Evolutionary conservation across 2,329 filamentous ascomycete species (phyloP).

Genomic region (Cadophora luteo-olivacea): DNA sequence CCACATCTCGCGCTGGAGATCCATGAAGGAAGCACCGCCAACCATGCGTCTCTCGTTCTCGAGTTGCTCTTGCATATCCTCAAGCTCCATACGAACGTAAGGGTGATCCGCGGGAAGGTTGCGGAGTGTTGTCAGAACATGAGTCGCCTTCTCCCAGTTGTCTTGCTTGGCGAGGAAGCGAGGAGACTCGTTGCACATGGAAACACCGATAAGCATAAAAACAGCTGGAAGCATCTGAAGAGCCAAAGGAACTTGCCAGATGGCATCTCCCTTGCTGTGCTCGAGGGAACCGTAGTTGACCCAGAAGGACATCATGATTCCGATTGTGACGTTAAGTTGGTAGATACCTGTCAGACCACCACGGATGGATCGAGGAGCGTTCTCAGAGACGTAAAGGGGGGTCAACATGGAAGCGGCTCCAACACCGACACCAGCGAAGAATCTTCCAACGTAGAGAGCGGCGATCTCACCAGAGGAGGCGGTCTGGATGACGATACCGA

Average conservation of each 20-base stretch:
- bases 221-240: constrained; percentile 70
- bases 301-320: constrained; percentile 52
- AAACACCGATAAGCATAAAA: constrained; percentile 67
- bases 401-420: constrained; percentile 54
- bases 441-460: constrained; percentile 71
- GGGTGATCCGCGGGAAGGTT: constrained; percentile 58
- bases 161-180: constrained; percentile 72
- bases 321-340: constrained; percentile 53
- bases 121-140: constrained; percentile 58
- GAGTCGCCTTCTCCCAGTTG: constrained; percentile 68
- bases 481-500: constrained; percentile 2
- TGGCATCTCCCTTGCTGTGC: constrained; percentile 45
- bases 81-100: constrained; percentile 59
- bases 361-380: constrained; percentile 57
- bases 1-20: constrained; percentile 68
- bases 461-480: constrained; percentile 37
- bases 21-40: constrained; percentile 54
- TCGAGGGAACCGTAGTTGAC: constrained; percentile 57
- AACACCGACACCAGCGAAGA: constrained; percentile 56
- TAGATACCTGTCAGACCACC: constrained; percentile 58
- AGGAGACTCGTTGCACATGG: constrained; percentile 66
- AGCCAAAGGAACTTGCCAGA: constrained; percentile 67
- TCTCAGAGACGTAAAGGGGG: constrained; percentile 52
- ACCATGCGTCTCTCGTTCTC: constrained; percentile 57
- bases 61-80: constrained; percentile 54